Evolutionary conservation across 306 rosid species (phyloP).

Genomic region (Glycine tomentella): DNA sequence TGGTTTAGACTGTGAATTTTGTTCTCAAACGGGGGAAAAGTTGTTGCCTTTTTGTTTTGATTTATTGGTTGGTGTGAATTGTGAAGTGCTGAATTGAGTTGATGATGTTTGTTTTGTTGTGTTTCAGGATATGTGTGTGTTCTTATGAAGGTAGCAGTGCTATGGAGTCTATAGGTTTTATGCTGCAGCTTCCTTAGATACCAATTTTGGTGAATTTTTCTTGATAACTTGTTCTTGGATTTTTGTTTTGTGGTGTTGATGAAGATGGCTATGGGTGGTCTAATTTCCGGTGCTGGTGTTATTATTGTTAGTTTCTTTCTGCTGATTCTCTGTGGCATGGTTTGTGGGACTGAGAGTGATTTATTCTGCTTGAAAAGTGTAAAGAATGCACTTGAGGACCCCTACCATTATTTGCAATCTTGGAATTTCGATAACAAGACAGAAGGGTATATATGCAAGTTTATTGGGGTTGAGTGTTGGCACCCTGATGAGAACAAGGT

Average conservation of each 20-base stretch:
- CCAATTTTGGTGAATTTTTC: constrained; percentile 41
- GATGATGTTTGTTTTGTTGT: constrained; percentile 25
- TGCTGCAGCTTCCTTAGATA: constrained; percentile 31
- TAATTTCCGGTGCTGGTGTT: constrained; percentile 43
- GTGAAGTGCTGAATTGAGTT: constrained; percentile 46
- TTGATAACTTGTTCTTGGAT: constrained; percentile 29
- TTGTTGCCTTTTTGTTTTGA: not conserved
- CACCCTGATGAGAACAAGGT: constrained; percentile 85
- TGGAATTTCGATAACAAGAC: constrained; percentile 73
- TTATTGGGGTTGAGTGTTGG: constrained; percentile 87
- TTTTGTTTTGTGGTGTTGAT: constrained; percentile 15
- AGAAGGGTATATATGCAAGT: constrained; percentile 80
- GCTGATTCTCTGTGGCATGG: constrained; percentile 52
- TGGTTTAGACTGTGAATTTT: constrained; percentile 32
- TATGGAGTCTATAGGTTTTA: constrained; percentile 33
- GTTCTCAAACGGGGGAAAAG: not conserved
- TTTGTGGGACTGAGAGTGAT: constrained; percentile 63
- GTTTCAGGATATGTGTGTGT: constrained; percentile 35
- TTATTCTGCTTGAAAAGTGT: constrained; percentile 71
- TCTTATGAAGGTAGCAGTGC: not conserved
- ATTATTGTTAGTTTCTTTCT: constrained; percentile 51
- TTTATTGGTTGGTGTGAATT: constrained; percentile 24
- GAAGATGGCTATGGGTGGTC: constrained; percentile 53
- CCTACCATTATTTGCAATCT: constrained; percentile 51
- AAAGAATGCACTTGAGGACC: constrained; percentile 57